Conservation (phyloP, 2,329 filamentous ascomycete species). For the Fusarium nanum region DNA sequence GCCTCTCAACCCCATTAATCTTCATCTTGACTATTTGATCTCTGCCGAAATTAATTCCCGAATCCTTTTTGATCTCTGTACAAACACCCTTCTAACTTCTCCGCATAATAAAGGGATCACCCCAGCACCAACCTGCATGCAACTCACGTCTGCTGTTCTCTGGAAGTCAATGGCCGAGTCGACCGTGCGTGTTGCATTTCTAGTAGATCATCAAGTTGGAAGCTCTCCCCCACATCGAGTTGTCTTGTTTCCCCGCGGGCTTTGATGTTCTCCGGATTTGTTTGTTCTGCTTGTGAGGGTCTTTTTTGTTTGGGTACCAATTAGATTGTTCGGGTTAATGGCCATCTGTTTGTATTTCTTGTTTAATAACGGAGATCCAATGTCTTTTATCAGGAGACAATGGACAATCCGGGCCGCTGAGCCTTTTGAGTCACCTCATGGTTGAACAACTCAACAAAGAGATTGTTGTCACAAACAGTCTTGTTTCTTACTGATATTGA, state of each 20-base stretch:
- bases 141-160: not conserved
- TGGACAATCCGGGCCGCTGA: constrained; percentile 9
- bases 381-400: constrained; percentile 15
- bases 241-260: constrained; percentile 3
- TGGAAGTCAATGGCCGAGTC: constrained; percentile 24
- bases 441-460: not conserved
- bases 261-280: constrained; percentile 1
- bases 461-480: not conserved
- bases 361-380: not conserved
- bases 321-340: not conserved
- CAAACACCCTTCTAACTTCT: not conserved
- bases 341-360: not conserved
- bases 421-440: constrained; percentile 1
- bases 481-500: not conserved
- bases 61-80: not conserved
- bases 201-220: not conserved
- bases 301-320: not conserved
- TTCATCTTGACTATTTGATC: not conserved
- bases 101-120: constrained; percentile 10
- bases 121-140: constrained; percentile 8
- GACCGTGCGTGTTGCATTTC: not conserved
- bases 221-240: constrained; percentile 11
- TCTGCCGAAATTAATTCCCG: constrained; percentile 21
- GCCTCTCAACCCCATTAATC: not conserved
- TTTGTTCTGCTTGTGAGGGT: not conserved